These are phyloP conservation scores for Penicillium hordei DNA, from an alignment of 2,329 filamentous ascomycete species.

Conservation along the genomic window DNA sequence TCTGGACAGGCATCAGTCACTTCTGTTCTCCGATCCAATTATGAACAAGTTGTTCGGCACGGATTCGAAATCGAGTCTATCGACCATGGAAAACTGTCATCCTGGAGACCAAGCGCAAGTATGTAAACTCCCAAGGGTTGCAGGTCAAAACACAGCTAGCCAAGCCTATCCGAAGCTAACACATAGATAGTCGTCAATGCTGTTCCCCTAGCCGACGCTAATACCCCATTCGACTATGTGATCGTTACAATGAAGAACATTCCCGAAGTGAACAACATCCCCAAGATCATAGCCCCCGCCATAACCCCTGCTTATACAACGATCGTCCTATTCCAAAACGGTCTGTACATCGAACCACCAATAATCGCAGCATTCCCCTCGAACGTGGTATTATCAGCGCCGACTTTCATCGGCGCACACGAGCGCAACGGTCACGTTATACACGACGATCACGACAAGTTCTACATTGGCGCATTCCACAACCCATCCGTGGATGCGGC, in stretches of 20 bases:
- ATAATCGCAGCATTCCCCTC: constrained; percentile 51
- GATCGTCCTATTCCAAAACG: constrained; percentile 62
- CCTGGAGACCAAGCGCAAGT: constrained; percentile 51
- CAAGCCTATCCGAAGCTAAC: constrained; percentile 3
- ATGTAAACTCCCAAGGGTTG: neutral
- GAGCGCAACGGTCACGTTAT: constrained; percentile 53
- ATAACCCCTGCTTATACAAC: constrained; percentile 53
- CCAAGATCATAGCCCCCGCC: constrained; percentile 41
- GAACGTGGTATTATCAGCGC: constrained; percentile 55
- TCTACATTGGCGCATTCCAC: constrained; percentile 53
- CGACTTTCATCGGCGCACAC: constrained; percentile 54
- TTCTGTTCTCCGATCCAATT: constrained; percentile 59
- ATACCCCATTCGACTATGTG: constrained; percentile 54
- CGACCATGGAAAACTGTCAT: constrained; percentile 53
- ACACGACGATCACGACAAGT: constrained; percentile 54
- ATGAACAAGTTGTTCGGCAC: constrained; percentile 44
- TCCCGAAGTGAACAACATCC: constrained; percentile 47
- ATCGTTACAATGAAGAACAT: constrained; percentile 62
- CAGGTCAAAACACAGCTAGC: neutral
- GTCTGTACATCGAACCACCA: constrained; percentile 62
- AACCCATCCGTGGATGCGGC: constrained; percentile 24
- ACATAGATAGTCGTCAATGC: constrained; percentile 46
- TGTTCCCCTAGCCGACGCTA: constrained; percentile 43
- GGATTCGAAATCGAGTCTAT: constrained; percentile 58
- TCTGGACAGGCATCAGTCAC: constrained; percentile 55